Conservation (phyloP, 1,139 yeast species). For the Magnusiomyces fungicola region DNA sequence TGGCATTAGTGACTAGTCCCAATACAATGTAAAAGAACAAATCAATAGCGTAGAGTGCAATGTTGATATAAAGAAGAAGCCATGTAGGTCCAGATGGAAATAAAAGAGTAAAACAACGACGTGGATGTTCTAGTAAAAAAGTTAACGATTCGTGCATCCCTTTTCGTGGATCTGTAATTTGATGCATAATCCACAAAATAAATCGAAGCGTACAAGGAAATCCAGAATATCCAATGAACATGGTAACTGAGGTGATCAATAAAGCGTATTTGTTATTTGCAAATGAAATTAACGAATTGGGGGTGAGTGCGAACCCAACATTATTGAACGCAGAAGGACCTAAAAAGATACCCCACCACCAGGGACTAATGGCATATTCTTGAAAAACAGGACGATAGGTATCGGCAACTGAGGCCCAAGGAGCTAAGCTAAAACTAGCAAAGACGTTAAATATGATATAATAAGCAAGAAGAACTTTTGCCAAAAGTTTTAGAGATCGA, state of each 20-base stretch:
- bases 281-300: constrained; percentile 68
- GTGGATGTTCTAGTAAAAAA: constrained; percentile 85
- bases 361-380: constrained; percentile 44
- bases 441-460: constrained; percentile 69
- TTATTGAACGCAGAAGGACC: constrained; percentile 74
- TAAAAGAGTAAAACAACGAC: constrained; percentile 87
- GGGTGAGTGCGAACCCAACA: constrained; percentile 71
- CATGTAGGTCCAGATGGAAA: constrained; percentile 92
- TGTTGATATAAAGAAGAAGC: constrained; percentile 77
- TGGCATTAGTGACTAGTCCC: constrained; percentile 47
- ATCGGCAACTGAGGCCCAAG: constrained; percentile 50
- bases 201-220: constrained; percentile 77
- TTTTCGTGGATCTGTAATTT: constrained; percentile 51
- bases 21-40: constrained; percentile 72
- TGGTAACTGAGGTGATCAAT: constrained; percentile 55
- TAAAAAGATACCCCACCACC: constrained; percentile 93
- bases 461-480: constrained; percentile 56
- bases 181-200: constrained; percentile 71
- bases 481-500: constrained; percentile 70
- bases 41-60: constrained; percentile 70
- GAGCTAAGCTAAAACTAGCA: constrained; percentile 49
- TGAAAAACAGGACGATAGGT: constrained; percentile 41
- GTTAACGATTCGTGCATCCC: constrained; percentile 60
- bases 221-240: constrained; percentile 88
- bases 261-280: constrained; percentile 55